Evolutionary conservation across 306 rosid genomes (phyloP), one percentile per base, ranked within the genome.

Genomic region (Casuarina cunninghamiana): DNA sequence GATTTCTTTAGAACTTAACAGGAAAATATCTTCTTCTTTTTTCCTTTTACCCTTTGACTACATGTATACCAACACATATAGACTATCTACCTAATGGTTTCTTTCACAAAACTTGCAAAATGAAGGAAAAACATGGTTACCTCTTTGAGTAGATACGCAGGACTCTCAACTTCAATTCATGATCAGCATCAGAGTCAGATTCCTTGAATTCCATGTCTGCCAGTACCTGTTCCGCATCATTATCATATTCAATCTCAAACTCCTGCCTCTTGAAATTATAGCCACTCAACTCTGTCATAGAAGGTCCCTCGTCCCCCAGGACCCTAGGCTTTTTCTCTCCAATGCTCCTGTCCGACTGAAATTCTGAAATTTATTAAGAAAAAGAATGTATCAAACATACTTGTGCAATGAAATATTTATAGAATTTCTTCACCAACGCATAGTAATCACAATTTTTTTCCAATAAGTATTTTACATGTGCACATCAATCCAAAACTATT

Each of bases 131-230:
- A 53, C 53, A 74, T 21, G 62, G 75, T 32, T 77, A 93, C 98
- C 97, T 87, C 79, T 87, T 89, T 48, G 83, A 79, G 85, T 94
- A 94, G 75, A 91, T 84, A 58, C 66, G 97, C 35, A 94, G 85
- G 46, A 94, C 96, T 38, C 79, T 87, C 51, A 94, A 79, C 83
- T 94, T 94, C 80, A 80, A 45, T 84, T 86, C 87, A 68, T 53
- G 87, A 53, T 94, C 97, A 75, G 85, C 82, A 68, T 78, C 83
- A 62, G 90, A 81, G 78, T 91, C 98, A 32, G 89, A 73, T 82
- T 89, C 93, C 73, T 84, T 89, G 79, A 90, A 94, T 79, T 90
- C 97, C 98, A 94, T 94, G 79, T 94, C 97, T 37, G 98, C 98
- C 66, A 94, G 84, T 75, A 91, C 75, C 80, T 86, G 96, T 83